A percentile compares a stretch with the other conserved stretches of the same genome.
These are phyloP conservation scores for Fusarium tricinctum DNA, from an alignment of 2,329 filamentous ascomycete species.

Conservation along the genomic window DNA sequence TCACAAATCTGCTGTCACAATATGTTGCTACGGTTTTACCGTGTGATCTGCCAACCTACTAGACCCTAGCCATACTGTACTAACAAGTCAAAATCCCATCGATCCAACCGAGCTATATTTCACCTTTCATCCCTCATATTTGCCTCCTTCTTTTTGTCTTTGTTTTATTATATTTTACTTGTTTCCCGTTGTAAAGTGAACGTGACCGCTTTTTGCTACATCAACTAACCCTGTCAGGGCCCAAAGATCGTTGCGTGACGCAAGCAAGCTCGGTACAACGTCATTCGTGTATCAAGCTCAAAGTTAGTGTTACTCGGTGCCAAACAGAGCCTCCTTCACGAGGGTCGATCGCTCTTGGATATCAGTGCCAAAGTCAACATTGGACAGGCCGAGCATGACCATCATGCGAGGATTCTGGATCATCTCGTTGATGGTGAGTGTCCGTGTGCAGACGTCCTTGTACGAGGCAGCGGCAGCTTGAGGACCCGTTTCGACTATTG, in stretches of 20 bases:
- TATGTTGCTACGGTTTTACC: background rate
- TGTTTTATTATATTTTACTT: background rate
- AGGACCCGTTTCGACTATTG: slow-evolving; percentile 38
- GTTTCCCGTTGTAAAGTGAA: slow-evolving; percentile 1
- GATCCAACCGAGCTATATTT: background rate
- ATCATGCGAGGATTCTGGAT: slow-evolving; percentile 51
- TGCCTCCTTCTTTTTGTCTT: background rate
- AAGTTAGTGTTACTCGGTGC: background rate
- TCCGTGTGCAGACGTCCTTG: slow-evolving; percentile 52
- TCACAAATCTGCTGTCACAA: slow-evolving; percentile 3
- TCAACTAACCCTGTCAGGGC: slow-evolving; percentile 11
- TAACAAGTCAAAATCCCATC: background rate
- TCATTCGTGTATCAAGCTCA: slow-evolving; percentile 17
- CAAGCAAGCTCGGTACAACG: slow-evolving; percentile 22
- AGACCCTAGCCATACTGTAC: background rate
- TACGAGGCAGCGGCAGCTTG: slow-evolving; percentile 48
- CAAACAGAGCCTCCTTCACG: slow-evolving; percentile 41
- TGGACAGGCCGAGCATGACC: slow-evolving; percentile 52
- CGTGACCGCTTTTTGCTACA: slow-evolving; percentile 9
- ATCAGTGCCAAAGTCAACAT: slow-evolving; percentile 50
- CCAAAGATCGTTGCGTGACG: slow-evolving; percentile 22
- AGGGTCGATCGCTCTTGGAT: slow-evolving; percentile 49
- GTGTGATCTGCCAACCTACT: background rate
- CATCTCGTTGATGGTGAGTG: slow-evolving; percentile 52
- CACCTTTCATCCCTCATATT: background rate